phyloP scores from a whole-genome alignment of 139 green algal genomes.

The Chlorella ohadii region DNA sequence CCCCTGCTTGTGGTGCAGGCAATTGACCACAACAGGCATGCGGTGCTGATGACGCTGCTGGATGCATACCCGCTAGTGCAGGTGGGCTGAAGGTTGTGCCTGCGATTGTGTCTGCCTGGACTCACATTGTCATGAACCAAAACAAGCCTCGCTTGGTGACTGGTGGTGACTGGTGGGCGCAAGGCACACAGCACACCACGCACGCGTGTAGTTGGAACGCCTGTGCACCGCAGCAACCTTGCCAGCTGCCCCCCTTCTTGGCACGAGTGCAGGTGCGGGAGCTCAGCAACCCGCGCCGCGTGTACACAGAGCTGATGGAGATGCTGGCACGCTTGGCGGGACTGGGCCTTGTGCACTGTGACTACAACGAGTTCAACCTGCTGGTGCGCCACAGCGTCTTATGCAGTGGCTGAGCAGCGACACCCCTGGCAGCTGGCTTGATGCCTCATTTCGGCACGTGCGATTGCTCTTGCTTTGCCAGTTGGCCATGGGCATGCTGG shows the following conservation, averaged over 20 bases:
- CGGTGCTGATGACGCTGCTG: constrained; percentile 94
- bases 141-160: too few species aligned
- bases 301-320: constrained; percentile 84
- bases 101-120: too few species aligned
- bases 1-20: constrained; percentile 56
- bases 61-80: constrained; percentile 83
- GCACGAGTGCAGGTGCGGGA: constrained; percentile 75
- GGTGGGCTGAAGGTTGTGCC: constrained; percentile 30
- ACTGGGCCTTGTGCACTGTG: constrained; percentile 96
- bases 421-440: too few species aligned
- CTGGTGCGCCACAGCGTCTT: constrained; percentile 47
- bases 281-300: constrained; percentile 63
- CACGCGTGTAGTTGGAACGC: too few species aligned
- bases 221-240: too few species aligned
- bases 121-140: too few species aligned
- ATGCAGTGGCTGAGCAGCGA: neutral
- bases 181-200: too few species aligned
- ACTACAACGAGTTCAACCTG: constrained; percentile 99
- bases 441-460: too few species aligned
- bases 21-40: constrained; percentile 95
- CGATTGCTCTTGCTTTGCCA: neutral
- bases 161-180: too few species aligned
- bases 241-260: too few species aligned
- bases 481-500: too few species aligned
- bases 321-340: constrained; percentile 80